phyloP scores from a whole-genome alignment of 768 basidiomycete genomes.

The Kwoniella sp. region DNA sequence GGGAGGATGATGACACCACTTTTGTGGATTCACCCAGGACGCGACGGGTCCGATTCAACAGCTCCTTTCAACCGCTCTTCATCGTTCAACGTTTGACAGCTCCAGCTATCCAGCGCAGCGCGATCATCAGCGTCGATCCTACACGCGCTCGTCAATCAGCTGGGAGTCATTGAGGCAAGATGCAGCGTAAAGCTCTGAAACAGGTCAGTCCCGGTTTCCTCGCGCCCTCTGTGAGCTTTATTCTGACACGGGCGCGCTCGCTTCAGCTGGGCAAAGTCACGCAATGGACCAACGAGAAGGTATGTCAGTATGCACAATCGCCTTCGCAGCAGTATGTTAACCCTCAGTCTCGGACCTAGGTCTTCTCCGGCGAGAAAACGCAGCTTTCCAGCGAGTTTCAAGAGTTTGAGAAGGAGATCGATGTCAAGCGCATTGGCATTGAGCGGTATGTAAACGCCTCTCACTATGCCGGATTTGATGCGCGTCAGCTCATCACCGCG shows the following conservation, averaged over 20 bases:
- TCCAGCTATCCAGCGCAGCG: no score
- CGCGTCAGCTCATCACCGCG: background rate
- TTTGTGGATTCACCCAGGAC: no score
- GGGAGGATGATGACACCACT: no score
- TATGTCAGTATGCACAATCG: slow-evolving; percentile 10
- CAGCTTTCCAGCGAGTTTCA: slow-evolving; percentile 71
- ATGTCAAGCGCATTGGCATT: slow-evolving; percentile 69
- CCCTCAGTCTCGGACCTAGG: slow-evolving; percentile 53
- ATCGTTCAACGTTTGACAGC: no score
- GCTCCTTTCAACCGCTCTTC: no score
- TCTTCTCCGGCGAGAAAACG: slow-evolving; percentile 77
- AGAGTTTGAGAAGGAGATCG: slow-evolving; percentile 78
- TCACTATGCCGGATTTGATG: background rate
- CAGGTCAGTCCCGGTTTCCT: slow-evolving; percentile 20
- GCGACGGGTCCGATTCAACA: no score
- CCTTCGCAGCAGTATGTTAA: no score
- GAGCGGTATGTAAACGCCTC: slow-evolving; percentile 57
- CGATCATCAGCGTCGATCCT: no score
- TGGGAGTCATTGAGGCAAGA: no score
- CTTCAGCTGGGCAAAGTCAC: slow-evolving; percentile 44
- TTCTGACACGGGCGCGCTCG: background rate
- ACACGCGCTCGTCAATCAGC: no score
- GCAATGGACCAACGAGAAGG: slow-evolving; percentile 47
- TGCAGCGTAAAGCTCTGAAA: slow-evolving; percentile 42
- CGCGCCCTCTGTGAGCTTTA: background rate